phyloP scores from a whole-genome alignment of 2,329 filamentous ascomycete species.

The Huntiella savannae region DNA sequence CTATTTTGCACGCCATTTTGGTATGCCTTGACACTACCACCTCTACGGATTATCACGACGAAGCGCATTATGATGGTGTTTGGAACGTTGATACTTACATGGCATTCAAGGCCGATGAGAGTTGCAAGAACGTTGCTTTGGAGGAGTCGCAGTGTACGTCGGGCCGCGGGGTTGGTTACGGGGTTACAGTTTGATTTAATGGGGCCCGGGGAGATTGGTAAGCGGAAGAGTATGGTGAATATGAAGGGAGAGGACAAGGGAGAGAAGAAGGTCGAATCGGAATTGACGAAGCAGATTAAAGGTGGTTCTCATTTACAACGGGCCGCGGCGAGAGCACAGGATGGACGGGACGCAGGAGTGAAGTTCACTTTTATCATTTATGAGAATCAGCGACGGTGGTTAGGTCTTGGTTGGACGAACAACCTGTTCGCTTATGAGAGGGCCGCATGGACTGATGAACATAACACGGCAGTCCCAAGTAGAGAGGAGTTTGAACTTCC shows the following conservation, averaged over 20 bases:
- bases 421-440: constrained; percentile 83
- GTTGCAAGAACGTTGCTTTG: constrained; percentile 77
- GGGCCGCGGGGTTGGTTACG: constrained; percentile 52
- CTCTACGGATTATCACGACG: constrained; percentile 69
- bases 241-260: constrained; percentile 8
- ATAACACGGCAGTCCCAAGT: constrained; percentile 59
- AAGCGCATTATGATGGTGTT: constrained; percentile 64
- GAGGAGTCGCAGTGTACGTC: constrained; percentile 61
- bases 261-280: constrained; percentile 20
- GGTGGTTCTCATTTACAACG: constrained; percentile 15
- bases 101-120: constrained; percentile 74
- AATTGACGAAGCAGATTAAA: constrained; percentile 26
- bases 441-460: constrained; percentile 86
- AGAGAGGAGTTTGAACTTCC: constrained; percentile 51
- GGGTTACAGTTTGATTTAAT: constrained; percentile 53
- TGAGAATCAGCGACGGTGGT: constrained; percentile 89
- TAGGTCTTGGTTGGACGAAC: constrained; percentile 86
- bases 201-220: constrained; percentile 15
- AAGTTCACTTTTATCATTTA: constrained; percentile 94
- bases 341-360: constrained; percentile 51
- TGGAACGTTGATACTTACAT: constrained; percentile 76
- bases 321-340: neutral
- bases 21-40: constrained; percentile 65
- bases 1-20: constrained; percentile 76
- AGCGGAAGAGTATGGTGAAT: constrained; percentile 10